A percentile compares a stretch with the other conserved stretches of the same genome.
Evolutionary conservation across 768 basidiomycete genomes (phyloP).

Genomic region (Holtermannia corniformis): DNA sequence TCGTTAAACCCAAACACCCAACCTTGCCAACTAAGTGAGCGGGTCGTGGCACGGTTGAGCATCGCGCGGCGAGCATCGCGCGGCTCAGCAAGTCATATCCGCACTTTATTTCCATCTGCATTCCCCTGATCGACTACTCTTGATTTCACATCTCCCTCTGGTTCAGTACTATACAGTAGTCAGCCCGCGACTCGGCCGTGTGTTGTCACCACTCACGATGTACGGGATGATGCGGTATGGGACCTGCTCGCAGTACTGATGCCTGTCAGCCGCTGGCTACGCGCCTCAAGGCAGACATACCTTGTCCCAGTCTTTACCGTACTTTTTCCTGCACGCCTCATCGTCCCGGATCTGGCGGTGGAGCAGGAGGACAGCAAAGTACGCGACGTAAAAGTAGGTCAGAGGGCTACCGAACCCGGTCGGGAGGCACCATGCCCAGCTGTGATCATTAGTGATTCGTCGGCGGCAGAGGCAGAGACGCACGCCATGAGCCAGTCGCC

Average conservation of each 20-base stretch:
- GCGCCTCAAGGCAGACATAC: constrained; percentile 8
- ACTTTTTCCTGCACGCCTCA: constrained; percentile 84
- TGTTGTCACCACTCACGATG: constrained; percentile 38
- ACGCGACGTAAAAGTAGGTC: constrained; percentile 88
- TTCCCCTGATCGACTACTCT: no score
- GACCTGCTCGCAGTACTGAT: constrained; percentile 67
- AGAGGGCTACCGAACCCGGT: constrained; percentile 85
- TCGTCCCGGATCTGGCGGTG: constrained; percentile 89
- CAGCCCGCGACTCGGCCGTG: no score
- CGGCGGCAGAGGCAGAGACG: constrained; percentile 9
- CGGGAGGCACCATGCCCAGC: constrained; percentile 77
- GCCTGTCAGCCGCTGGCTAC: not conserved
- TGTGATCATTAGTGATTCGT: not conserved
- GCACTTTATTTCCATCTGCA: no score
- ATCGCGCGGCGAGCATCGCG: no score
- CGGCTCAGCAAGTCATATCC: no score
- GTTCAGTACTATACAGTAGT: no score
- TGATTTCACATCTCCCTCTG: not conserved
- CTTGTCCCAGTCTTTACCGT: constrained; percentile 85
- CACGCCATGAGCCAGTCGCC: constrained; percentile 44
- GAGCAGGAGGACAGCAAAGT: constrained; percentile 78
- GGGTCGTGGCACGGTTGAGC: no score
- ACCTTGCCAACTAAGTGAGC: no score
- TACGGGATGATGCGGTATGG: constrained; percentile 79
- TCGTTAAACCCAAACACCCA: no score